Evolutionary conservation across 23 red algal species (phyloP), one percentile per base, ranked within the genome.

Genomic region (Porphyridium purpureum): DNA sequence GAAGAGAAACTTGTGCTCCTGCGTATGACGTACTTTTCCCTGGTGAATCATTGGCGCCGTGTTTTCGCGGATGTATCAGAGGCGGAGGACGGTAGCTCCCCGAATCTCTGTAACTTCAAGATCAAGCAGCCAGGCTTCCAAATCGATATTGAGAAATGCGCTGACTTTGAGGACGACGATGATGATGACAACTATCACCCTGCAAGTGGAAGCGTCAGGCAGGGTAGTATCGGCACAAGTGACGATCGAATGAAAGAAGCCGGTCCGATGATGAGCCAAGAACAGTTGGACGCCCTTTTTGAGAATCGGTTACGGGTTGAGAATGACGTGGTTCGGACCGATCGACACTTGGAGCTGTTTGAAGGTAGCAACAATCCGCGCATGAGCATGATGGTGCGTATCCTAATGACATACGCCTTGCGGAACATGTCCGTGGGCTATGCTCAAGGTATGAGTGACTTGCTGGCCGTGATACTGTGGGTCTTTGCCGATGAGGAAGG

Each of bases 301-400:
- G n/a, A n/a, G 38, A 17, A 44, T 17, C 38, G 38, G 38, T 44
- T 17, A 17, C 38, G 38, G 11, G 86, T 98, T 59, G 63, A 53
- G 25, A 98, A 98, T 57, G 90, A 98, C 52, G 76, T 98, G 14
- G 49, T 86, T 42, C 73, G 90, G 27, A 98, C 90, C 42, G 90
- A 98, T 61, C 76, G 90, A 38, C 38, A 21, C 25, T 24, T 98
- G 23, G 55, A 67, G 1, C 44, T 80, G 26, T 98, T 72, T 62
- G 17, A 62, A 41, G 66, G 75, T 27, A 76, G 72, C 38, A 28
- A 80, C 57, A 34, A 59, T 20, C 48, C 55, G 24, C 64, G 46
- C 2, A 51, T 56, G 0, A 9, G 24, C 4, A 36, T 61, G 2
- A 57, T 98, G 72, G 64, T 59, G 21, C 57, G 54, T 27, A 75